phyloP scores from a whole-genome alignment of 1,139 yeast species.

The Blastobotrys proliferans region DNA sequence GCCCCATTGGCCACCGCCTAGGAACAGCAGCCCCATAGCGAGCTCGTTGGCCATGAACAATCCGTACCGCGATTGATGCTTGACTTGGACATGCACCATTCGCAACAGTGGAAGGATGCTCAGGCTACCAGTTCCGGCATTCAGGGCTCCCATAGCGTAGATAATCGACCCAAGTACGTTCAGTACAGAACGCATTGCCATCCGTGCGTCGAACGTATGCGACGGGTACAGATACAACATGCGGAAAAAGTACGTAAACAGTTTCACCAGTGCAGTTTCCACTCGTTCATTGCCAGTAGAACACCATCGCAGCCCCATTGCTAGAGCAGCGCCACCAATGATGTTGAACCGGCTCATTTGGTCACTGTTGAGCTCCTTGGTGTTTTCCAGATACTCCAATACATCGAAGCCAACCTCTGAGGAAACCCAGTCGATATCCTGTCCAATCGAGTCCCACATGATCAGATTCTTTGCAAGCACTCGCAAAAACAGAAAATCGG shows the following conservation, averaged over 20 bases:
- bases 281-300: conserved; percentile 60
- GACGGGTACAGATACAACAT: conserved; percentile 46
- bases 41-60: conserved; percentile 74
- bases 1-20: conserved; percentile 93
- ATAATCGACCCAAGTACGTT: conserved; percentile 59
- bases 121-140: conserved; percentile 92
- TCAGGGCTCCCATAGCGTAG: conserved; percentile 63
- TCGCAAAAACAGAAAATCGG: conserved; percentile 70
- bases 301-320: conserved; percentile 74
- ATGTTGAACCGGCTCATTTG: conserved; percentile 61
- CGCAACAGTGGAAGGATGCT: conserved; percentile 71
- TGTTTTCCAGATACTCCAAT: conserved; percentile 15
- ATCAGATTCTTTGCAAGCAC: conserved; percentile 66
- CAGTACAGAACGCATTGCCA: conserved; percentile 54
- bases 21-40: conserved; percentile 80
- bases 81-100: conserved; percentile 57
- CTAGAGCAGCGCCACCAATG: conserved; percentile 69
- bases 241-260: conserved; percentile 59
- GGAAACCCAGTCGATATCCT: conserved; percentile 57
- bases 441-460: conserved; percentile 68
- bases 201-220: conserved; percentile 53
- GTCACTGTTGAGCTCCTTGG: conserved; percentile 50
- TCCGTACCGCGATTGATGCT: conserved; percentile 54
- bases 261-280: conserved; percentile 54
- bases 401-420: conserved; percentile 37